A percentile compares a stretch with the other conserved stretches of the same genome.
Evolutionary conservation across 139 green algal genomes (phyloP).

Genomic region (Chlamydomonas sphaeroides): DNA sequence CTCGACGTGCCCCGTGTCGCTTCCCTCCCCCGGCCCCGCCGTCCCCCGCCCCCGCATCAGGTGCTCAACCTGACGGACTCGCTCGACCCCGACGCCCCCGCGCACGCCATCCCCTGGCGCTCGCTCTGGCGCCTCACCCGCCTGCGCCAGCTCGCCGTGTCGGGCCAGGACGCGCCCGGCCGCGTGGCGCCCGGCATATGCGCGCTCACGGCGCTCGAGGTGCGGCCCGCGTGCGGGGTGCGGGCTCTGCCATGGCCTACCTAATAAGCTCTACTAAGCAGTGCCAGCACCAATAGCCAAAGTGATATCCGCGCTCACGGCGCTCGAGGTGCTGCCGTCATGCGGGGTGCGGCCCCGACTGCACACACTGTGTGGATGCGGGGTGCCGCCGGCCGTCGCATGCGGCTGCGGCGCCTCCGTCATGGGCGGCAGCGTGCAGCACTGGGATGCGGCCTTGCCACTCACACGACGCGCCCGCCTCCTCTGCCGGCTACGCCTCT

Average conservation of each 20-base stretch:
- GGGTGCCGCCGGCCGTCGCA: too few relatives aligned
- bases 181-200: not conserved
- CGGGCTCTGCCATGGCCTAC: too few relatives aligned
- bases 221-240: not conserved
- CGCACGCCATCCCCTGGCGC: not conserved
- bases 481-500: too few relatives aligned
- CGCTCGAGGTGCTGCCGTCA: not conserved
- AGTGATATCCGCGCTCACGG: not conserved
- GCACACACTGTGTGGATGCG: too few relatives aligned
- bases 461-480: too few relatives aligned
- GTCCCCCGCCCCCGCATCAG: not conserved
- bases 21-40: not conserved
- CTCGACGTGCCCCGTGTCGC: too few relatives aligned
- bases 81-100: not conserved
- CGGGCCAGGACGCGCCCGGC: not conserved
- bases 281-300: too few relatives aligned
- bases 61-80: constrained; percentile 9
- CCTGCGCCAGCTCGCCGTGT: not conserved
- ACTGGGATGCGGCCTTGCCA: too few relatives aligned
- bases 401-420: too few relatives aligned
- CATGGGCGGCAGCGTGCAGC: too few relatives aligned
- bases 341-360: too few relatives aligned
- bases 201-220: not conserved
- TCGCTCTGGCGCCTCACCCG: not conserved
- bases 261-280: too few relatives aligned